Base-by-base conservation (phyloP, 148 eudicot species). In the Chenopodium quinoa region DNA sequence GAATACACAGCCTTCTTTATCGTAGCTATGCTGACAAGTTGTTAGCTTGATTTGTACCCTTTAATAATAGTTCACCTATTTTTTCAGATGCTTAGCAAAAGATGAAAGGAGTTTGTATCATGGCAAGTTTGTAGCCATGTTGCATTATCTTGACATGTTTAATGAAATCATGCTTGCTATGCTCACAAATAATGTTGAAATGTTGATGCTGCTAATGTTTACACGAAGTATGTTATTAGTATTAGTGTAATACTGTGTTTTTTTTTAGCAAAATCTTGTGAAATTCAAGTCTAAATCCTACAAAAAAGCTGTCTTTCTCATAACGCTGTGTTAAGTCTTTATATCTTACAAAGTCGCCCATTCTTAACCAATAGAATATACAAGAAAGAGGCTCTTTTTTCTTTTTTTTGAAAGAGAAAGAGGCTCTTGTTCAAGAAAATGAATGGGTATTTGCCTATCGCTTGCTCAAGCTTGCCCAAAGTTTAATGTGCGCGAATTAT, bases 401-500 rank as follows among this genome's bases (percentile, higher is more conserved):
- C n/a, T 0, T 27, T 27, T 27, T 27, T 27, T 27, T 27, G 27
- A 27, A 27, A 27, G 27, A 27, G 27, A 27, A 27, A 27, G 27
- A 27, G 31, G 63, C 3, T n/a, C 17, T 73, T 54, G 2, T 3
- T 25, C 48, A 37, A 7, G 34, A 48, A 54, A 46, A 25, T 25
- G 2, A 14, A 74, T 2, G n/a, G 77, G 60, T 74, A 25, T 25
- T 14, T 74, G 37, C 37, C 16, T 14, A 74, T 50, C 7, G 37
- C 63, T 74, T 14, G 13, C 62, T 50, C 14, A 47, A 73, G 76
- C 37, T 48, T 50, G 63, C 63, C 22, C 63, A 70, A 31, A 72
- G 56, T 32, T 47, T n/a, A 29, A 19, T 73, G 67, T 72, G 12
- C 67, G n/a, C 34, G 50, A 48, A 82, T 85, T 91, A 95, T 75